These are phyloP conservation scores for Gossypium mustelinum DNA, from an alignment of 345 rosid genomes.

Conservation along the genomic window DNA sequence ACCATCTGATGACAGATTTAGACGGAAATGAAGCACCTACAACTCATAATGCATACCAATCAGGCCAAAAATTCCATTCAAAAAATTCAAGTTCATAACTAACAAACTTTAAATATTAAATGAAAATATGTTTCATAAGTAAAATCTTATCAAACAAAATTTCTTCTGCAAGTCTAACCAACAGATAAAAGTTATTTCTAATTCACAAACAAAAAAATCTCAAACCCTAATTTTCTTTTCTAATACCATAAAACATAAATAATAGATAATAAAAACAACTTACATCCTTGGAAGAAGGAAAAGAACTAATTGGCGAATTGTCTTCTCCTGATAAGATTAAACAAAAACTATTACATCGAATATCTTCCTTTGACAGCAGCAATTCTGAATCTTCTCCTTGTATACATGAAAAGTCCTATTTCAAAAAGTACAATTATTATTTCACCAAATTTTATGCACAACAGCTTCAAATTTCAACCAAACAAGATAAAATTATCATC, in stretches of 20 bases:
- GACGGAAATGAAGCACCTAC: slow-evolving; percentile 39
- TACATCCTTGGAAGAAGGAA: slow-evolving; percentile 35
- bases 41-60: background rate
- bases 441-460: background rate
- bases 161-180: background rate
- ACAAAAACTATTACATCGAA: slow-evolving; percentile 19
- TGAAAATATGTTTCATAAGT: background rate
- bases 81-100: background rate
- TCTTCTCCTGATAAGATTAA: slow-evolving; percentile 44
- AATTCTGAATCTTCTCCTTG: slow-evolving; percentile 11
- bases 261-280: slow-evolving; percentile 10
- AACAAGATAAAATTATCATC: background rate
- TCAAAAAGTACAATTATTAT: background rate
- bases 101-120: background rate
- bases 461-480: background rate
- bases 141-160: background rate
- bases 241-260: background rate
- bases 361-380: slow-evolving; percentile 13
- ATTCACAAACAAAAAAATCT: background rate
- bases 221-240: background rate
- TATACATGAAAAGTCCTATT: background rate
- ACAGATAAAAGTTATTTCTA: background rate
- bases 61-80: background rate
- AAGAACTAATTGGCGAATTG: slow-evolving; percentile 21
- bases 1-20: slow-evolving; percentile 34